Base-by-base conservation (phyloP, 306 rosid species). In the Spatholobus suberectus region DNA sequence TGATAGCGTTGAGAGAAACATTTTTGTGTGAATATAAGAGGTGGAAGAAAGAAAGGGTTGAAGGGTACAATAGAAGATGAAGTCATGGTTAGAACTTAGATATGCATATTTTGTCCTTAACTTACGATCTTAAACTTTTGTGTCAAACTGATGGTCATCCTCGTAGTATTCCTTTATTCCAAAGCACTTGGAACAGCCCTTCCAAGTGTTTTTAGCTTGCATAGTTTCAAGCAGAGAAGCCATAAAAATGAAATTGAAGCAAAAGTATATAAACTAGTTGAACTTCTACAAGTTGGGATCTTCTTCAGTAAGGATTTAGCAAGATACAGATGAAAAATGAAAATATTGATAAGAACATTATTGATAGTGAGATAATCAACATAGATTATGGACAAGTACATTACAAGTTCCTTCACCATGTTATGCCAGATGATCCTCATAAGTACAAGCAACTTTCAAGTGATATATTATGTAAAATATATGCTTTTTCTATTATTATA, bases 391-490 rank as follows among this genome's bases (percentile, higher is more conserved):
- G 57, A n/a, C 70, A 63, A 65, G 38, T 65, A 49, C 58, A 63
- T 35, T 3, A 81, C 11, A 46, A 81, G 79, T 62, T 65, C 47
- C 24, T 75, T 11, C 54, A 29, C 67, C 41, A 71, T 47, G 24
- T 26, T 63, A 35, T 24, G 34, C 80, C 29, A 61, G n/a, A 67
- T 71, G 65, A 80, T 58, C 26, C 84, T 13, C 23, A 47, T 2
- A 44, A 81, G 21, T 29, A 38, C 46, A 47, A 37, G 58, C 43
- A 47, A 49, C 34, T 63, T 61, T 49, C n/a, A 37, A 73, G 52
- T 61, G 52, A 73, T 61, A 32, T 18, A 69, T 47, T 5, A n/a
- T 69, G 62, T 58, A 20, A 44, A 73, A 37, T 37, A 37, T 27
- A 14, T 62, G 43, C 32, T n/a, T 29, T 57, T 37, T 32, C 5